Base-by-base conservation (phyloP, 768 basidiomycete genomes). In the Trametes cubensis region DNA sequence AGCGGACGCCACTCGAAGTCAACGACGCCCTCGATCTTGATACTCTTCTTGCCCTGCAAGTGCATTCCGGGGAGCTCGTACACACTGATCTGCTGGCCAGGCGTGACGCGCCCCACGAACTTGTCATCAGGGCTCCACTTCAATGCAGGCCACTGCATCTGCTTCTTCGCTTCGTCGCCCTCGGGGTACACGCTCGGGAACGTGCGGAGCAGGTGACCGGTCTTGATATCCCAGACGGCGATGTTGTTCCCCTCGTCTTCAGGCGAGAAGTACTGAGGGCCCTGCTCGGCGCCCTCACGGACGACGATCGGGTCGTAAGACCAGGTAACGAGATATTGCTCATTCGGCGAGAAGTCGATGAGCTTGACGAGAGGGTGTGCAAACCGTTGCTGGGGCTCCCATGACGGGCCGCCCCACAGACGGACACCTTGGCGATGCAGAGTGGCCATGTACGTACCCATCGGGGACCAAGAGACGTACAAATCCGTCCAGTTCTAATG, bases 1-100 rank as follows among this genome's bases (percentile, higher is more conserved):
- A 87, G 84, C 39, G 97, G 97, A 68, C 93, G 94, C 97, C 97
- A 99, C 76, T 98, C 97, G 74, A 98, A 98, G 76, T 98, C 96
- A 67, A 93, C 81, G 46, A 99, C 95, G 21, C 96, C 96, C 67
- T 98, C 95, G 48, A 98, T 92, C 79, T 98, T 99, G 74, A 98
- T 77, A 68, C 90, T 92, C 79, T 98, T 99, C 79, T 96, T 98
- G 67, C 92, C 95, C 61, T 98, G 85, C 57, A 99, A 81, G 70
- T 87, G 86, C 94, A 99, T 96, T 58, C 85, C 83, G 10, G 97
- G 97, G 59, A 95, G 85, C 75, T 98, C 95, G 74, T 98, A 94
- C 40, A 98, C 90, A 69, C 93, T 94, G 78, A 99, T 98, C 80
- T 94, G 92, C 72, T 91, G 87, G 15, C 94, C 94, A 40, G 91